A percentile compares a stretch with the other conserved stretches of the same genome.
Evolutionary conservation across 192 early-diverging fungal species (phyloP).

Genomic region (Coemansia sp.): DNA sequence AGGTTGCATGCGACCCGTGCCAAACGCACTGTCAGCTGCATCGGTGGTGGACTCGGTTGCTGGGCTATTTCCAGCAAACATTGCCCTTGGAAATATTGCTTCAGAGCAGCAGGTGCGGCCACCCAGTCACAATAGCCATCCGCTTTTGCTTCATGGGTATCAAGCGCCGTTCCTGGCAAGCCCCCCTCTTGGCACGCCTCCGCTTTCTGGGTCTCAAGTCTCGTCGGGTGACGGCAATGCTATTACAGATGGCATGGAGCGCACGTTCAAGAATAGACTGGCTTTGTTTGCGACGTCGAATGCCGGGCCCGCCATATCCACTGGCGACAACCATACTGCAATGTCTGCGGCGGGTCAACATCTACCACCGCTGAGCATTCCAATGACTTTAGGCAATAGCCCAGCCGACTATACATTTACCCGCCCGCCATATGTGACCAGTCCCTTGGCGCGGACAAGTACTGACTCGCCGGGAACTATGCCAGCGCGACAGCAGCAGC

Average conservation of each 20-base stretch:
- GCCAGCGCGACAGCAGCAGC: not conserved
- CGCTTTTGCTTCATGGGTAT: conserved; percentile 28
- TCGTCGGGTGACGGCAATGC: not conserved
- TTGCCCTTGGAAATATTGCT: conserved; percentile 17
- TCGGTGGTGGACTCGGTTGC: conserved; percentile 15
- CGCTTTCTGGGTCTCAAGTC: not conserved
- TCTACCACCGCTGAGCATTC: not conserved
- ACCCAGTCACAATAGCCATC: conserved; percentile 39
- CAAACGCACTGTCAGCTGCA: conserved; percentile 34
- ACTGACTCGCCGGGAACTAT: not conserved
- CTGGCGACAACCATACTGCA: not conserved
- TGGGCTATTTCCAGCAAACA: conserved; percentile 18
- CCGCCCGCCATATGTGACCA: not conserved
- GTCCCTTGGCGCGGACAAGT: not conserved
- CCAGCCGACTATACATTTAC: not conserved
- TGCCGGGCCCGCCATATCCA: not conserved
- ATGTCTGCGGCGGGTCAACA: not conserved
- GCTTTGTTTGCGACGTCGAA: not conserved
- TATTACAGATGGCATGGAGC: not conserved
- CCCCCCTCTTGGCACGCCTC: conserved; percentile 13
- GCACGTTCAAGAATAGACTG: conserved; percentile 6
- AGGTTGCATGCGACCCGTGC: conserved; percentile 49
- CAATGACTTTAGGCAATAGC: not conserved
- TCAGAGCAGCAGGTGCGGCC: conserved; percentile 10
- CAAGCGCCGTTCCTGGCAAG: conserved; percentile 15